phyloP scores from a whole-genome alignment of 163 green algal genomes.

The Coccomyxa subellipsoidea region DNA sequence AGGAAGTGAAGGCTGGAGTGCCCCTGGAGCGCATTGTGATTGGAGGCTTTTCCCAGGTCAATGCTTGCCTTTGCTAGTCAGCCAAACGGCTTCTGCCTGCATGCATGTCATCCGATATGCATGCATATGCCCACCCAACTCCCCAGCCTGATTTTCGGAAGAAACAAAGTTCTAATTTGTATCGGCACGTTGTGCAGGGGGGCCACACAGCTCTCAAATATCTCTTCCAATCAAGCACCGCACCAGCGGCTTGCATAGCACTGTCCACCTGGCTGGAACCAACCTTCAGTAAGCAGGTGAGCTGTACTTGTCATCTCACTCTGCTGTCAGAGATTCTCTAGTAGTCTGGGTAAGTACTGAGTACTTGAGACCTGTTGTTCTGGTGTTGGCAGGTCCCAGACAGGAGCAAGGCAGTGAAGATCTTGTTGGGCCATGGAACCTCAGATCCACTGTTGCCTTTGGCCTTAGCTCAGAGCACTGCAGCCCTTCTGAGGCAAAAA shows the following conservation, averaged over 20 bases:
- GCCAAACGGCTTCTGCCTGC: not conserved
- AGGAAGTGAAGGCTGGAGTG: slow-evolving; percentile 55
- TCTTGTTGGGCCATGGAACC: slow-evolving; percentile 37
- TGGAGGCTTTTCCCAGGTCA: slow-evolving; percentile 78
- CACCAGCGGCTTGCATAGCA: not conserved
- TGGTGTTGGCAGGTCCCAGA: not conserved
- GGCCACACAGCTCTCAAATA: slow-evolving; percentile 11
- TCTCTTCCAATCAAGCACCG: not conserved
- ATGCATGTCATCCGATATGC: too few relatives aligned
- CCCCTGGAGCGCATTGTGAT: slow-evolving; percentile 63
- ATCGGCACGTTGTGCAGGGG: too few relatives aligned
- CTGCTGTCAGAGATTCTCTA: too few relatives aligned
- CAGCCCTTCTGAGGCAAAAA: slow-evolving; percentile 1
- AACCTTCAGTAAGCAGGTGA: not conserved
- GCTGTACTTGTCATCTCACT: not conserved
- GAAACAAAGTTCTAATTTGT: too few relatives aligned
- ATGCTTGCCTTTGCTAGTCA: slow-evolving; percentile 24
- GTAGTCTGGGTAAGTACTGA: too few relatives aligned
- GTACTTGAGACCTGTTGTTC: not conserved
- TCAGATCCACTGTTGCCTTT: slow-evolving; percentile 36
- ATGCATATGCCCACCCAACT: too few relatives aligned
- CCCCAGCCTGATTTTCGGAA: too few relatives aligned
- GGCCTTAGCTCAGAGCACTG: not conserved
- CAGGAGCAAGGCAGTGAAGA: not conserved
- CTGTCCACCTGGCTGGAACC: slow-evolving; percentile 14